Evolutionary conservation across 2,329 filamentous ascomycete species (phyloP).

Genomic region (Elsinoe perseae): DNA sequence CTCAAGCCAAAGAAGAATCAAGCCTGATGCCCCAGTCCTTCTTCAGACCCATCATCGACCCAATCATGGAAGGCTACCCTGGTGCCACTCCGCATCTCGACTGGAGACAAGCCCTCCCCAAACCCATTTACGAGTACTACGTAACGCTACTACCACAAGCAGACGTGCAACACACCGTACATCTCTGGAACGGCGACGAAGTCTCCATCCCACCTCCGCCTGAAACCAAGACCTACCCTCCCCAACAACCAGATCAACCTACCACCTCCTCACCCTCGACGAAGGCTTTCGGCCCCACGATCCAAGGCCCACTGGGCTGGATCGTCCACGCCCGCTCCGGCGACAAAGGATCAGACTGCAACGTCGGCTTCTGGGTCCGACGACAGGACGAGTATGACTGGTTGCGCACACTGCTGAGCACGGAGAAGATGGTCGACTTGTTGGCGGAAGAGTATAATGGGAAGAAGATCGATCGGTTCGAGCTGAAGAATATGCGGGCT

Average conservation of each 20-base stretch:
- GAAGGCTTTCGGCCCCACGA: slow-evolving; percentile 31
- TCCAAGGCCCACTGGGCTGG: slow-evolving; percentile 32
- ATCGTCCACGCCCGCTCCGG: slow-evolving; percentile 30
- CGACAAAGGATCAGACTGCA: slow-evolving; percentile 30
- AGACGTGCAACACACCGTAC: slow-evolving; percentile 24
- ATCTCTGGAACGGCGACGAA: slow-evolving; percentile 20
- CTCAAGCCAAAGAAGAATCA: slow-evolving; percentile 25
- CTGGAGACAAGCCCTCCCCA: slow-evolving; percentile 22
- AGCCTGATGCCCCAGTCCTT: slow-evolving; percentile 27
- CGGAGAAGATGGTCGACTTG: slow-evolving; percentile 24
- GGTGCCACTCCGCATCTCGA: slow-evolving; percentile 29
- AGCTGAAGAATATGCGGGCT: slow-evolving; percentile 33
- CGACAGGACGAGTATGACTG: slow-evolving; percentile 29
- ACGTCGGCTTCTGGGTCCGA: slow-evolving; percentile 37
- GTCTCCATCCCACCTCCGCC: slow-evolving; percentile 9
- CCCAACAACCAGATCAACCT: slow-evolving; percentile 26
- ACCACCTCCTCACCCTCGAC: slow-evolving; percentile 25
- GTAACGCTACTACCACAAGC: slow-evolving; percentile 26
- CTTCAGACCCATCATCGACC: slow-evolving; percentile 22
- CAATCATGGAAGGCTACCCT: slow-evolving; percentile 30
- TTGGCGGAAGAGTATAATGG: slow-evolving; percentile 30
- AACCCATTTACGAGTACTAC: slow-evolving; percentile 20
- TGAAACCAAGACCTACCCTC: slow-evolving; percentile 16
- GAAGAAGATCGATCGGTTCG: slow-evolving; percentile 33
- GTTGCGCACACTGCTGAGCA: slow-evolving; percentile 26